Conservation (phyloP, 2,329 filamentous ascomycete species). For the Ophiosphaerella narmari region DNA sequence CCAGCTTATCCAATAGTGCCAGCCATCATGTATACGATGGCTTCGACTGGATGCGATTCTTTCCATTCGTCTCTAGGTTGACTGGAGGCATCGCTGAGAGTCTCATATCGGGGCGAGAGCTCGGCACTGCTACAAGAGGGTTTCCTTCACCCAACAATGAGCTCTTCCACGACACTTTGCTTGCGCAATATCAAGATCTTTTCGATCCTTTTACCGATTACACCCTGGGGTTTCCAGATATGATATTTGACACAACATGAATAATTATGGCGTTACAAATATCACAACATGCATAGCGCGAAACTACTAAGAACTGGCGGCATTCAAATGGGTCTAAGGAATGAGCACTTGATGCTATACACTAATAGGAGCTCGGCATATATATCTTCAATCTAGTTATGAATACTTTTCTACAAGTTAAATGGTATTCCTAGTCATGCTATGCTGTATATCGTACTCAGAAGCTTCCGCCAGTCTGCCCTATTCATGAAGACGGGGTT, state of each 20-base stretch:
- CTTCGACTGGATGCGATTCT: slow-evolving; percentile 31
- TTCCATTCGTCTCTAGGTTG: slow-evolving; percentile 24
- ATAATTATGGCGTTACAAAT: not conserved
- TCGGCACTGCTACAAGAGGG: slow-evolving; percentile 21
- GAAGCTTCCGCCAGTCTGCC: not conserved
- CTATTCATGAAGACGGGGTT: not conserved
- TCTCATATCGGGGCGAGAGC: slow-evolving; percentile 18
- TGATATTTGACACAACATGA: slow-evolving; percentile 2
- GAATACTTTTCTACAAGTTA: too few species aligned
- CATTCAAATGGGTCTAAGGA: too few species aligned
- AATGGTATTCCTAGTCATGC: not conserved
- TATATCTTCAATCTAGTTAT: too few species aligned
- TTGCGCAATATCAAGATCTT: slow-evolving; percentile 27
- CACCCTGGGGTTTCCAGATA: slow-evolving; percentile 8
- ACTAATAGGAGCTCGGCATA: too few species aligned
- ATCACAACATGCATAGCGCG: not conserved
- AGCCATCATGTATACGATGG: slow-evolving; percentile 3
- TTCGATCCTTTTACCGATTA: slow-evolving; percentile 28
- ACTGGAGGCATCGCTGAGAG: slow-evolving; percentile 25
- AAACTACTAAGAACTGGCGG: not conserved
- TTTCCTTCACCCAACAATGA: slow-evolving; percentile 30
- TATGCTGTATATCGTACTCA: too few species aligned
- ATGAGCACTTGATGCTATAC: too few species aligned
- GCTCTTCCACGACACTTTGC: slow-evolving; percentile 22
- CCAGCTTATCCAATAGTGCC: not conserved